Percentiles rank a stretch among this genome's conserved stretches.
Evolutionary conservation across 805 yeast genomes (phyloP).

Genomic region (Sugiyamaella qingdaonensis): DNA sequence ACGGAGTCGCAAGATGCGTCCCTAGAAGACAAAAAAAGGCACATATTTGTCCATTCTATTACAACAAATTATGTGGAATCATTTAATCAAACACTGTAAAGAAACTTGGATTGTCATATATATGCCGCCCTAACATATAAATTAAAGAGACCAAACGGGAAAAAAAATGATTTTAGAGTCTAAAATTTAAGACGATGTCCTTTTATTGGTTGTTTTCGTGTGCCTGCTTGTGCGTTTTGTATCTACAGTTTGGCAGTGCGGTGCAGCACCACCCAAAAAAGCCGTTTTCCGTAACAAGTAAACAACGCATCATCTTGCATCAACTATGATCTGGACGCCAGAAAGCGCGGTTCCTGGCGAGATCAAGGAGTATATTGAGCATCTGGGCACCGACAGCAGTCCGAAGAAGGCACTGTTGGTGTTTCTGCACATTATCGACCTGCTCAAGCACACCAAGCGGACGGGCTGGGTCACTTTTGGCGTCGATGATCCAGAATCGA

Average conservation of each 20-base stretch:
- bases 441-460: slow-evolving; percentile 73
- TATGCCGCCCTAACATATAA: too few relatives aligned
- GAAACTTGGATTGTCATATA: too few relatives aligned
- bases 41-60: too few relatives aligned
- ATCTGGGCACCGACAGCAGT: slow-evolving; percentile 11
- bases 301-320: too few relatives aligned
- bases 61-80: too few relatives aligned
- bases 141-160: too few relatives aligned
- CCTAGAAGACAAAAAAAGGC: too few relatives aligned
- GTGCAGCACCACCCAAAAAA: background rate
- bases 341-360: slow-evolving; percentile 49
- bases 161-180: background rate
- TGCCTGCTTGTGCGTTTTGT: background rate
- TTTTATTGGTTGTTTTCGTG: background rate
- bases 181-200: background rate
- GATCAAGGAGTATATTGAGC: slow-evolving; percentile 37
- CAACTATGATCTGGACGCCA: slow-evolving; percentile 45
- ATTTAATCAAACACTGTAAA: too few relatives aligned
- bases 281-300: too few relatives aligned
- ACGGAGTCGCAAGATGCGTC: too few relatives aligned
- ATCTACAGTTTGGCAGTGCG: background rate
- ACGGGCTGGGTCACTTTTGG: slow-evolving; percentile 91
- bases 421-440: slow-evolving; percentile 63
- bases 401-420: slow-evolving; percentile 32
- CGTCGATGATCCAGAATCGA: slow-evolving; percentile 53